Evolutionary conservation across 805 yeast genomes (phyloP), one percentile per base, ranked within the genome.

Genomic region (Ogataea neopini): DNA sequence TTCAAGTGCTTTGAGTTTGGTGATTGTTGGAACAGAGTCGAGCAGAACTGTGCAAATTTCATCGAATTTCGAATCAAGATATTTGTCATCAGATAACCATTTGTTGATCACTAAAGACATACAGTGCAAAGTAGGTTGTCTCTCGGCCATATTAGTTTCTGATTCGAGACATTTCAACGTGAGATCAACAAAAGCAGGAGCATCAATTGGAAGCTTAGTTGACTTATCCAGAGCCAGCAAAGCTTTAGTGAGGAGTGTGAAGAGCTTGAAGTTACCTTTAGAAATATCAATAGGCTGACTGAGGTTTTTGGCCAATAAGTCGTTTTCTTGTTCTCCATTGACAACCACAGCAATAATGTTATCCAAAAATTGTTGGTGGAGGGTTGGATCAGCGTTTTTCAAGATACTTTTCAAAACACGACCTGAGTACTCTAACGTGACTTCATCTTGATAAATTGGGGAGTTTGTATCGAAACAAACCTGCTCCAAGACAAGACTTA

Each of bases 91-190:
- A 4, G 36, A 36, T 1, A 70, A 52, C 80, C 82, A 80, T 57
- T 81, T 81, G 66, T 88, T 88, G 19, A 76, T 69, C 4, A 82
- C 47, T 28, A 86, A 54, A 0, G 87, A 69, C 5, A 84, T 50
- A 11, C 75, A 61, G 48, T 87, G 80, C 33, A 86, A 68, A 52
- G 80, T 80, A 0, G 80, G 79, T n/a, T 81, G 64, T 49, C 81
- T 71, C 25, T 71, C 64, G 33, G 66, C 67, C 3, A 62, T 51
- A n/a, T 57, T 60, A 9, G 60, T 54, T 2, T 61, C 55, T 6
- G 50, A 44, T 6, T 46, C 46, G 10, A 57, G 51, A 41, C 51
- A 58, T 10, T 22, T 28, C 3, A 56, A 40, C 4, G 56, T 43
- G n/a, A 43, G 47, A 11, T 59, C 54, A 1, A 55, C 30, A 11